Base-by-base conservation (phyloP, 768 basidiomycete genomes). In the Neoboletus brunneissimus region DNA sequence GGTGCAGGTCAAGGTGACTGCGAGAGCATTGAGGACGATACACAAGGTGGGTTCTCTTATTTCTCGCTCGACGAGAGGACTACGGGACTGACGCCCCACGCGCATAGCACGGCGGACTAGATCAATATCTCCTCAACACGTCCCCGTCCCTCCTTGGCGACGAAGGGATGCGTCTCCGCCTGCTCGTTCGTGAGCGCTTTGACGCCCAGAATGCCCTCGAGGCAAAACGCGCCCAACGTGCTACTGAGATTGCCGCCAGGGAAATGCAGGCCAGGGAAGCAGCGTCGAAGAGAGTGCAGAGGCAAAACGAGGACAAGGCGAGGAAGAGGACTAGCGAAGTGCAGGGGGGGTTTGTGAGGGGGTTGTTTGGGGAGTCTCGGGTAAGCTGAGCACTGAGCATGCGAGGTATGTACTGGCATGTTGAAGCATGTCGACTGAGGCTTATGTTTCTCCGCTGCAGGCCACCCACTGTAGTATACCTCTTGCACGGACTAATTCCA, bases 1-100 rank as follows among this genome's bases (percentile, higher is more conserved):
- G 43, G 65, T 95, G 5, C 76, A 77, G 49, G 73, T 93, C 27
- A 90, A 90, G 65, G 71, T 94, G 51, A 90, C 91, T 1, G 83
- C 88, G 29, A 74, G 87, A 27, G 90, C 90, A 4, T 68, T 95
- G 66, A 83, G 81, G 70, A 91, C 89, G 9, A 90, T 95, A 44
- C 85, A 91, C 67, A 94, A 93, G 82, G 90, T 29, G 25, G 20
- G 4, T 25, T 15, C 5, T 4, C 2, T n/a, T 10, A 4, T 29
- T 38, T 37, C n/a, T 8, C 16, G 8, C 12, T 48, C 15, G 9
- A 35, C 11, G 6, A 46, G 20, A 20, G 20, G 34, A 48, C 15
- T 6, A 13, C 23, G 18, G 13, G 13, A 27, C n/a, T 15, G 37
- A 50, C 9, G n/a, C 12, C 18, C 16, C 12, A 0, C 20, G 4